Base-by-base conservation (phyloP, 2,329 filamentous ascomycete species). In the Cercospora citrullina region DNA sequence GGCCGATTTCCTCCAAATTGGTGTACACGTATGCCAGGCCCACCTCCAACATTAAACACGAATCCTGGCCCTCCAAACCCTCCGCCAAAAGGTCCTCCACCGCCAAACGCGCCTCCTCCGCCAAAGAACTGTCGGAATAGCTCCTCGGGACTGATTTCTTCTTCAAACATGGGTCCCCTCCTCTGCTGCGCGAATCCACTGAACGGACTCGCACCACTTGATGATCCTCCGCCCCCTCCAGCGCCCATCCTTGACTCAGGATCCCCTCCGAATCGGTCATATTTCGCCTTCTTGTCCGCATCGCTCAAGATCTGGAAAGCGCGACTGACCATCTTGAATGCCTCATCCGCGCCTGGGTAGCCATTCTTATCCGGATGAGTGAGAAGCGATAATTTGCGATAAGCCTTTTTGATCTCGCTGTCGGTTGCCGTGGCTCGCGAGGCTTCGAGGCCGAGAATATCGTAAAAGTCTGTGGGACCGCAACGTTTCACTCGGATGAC, bases 351-450 rank as follows among this genome's bases (percentile, higher is more conserved):
- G 68, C 96, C 89, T 42, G 94, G 90, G 79, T 97, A 94, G 61
- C 94, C 94, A 85, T 99, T 99, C 85, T 99, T 99, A 84, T 99
- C 95, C 71, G 95, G 95, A 84, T 99, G 95, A 68, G 95, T 99
- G 77, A 98, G 85, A 76, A 99, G 84, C 78, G 91, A 95, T 79
- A 96, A 86, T 82, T 97, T 98, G 77, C 94, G 88, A 82, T 99
- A 99, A 6, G 95, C 94, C 84, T 98, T 98, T 81, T 98, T 99
- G 78, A 99, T 93, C 76, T 98, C 94, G 70, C 85, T 81, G 74
- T 98, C 94, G 60, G 88, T 88, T 75, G 87, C 90, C 21, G 89
- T 87, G 66, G 85, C 82, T 74, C 86, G 86, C 45, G 90, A 83
- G 71, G 84, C 84, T 74, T 90, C 87, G 60, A 97, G 81, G 23